These are phyloP conservation scores for Hymenoscyphus albidus DNA, from an alignment of 2,329 filamentous ascomycete species.

Conservation along the genomic window DNA sequence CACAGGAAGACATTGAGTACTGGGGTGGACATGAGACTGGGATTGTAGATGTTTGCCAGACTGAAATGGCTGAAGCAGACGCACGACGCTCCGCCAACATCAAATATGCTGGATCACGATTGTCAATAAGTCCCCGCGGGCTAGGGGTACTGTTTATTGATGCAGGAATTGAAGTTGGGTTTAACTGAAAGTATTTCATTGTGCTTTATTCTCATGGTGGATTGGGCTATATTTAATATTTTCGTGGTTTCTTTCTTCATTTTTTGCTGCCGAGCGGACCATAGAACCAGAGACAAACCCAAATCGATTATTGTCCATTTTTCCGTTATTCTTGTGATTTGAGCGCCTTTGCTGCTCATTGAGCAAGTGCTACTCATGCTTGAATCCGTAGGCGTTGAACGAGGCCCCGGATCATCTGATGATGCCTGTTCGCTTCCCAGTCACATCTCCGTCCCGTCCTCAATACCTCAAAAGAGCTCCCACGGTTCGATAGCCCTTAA, in stretches of 20 bases:
- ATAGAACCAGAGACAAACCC: background rate
- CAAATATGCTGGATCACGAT: background rate
- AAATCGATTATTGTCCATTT: background rate
- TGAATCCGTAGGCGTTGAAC: background rate
- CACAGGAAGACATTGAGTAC: slow-evolving; percentile 14
- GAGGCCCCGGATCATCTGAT: background rate
- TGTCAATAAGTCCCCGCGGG: slow-evolving; percentile 1
- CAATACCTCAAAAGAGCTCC: background rate
- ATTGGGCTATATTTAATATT: background rate
- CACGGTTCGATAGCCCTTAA: background rate
- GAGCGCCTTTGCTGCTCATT: background rate
- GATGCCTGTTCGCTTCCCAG: background rate
- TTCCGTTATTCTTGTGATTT: background rate
- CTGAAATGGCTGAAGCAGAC: slow-evolving; percentile 5
- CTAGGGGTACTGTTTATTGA: background rate
- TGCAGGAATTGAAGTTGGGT: background rate
- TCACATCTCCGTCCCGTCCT: background rate
- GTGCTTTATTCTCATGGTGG: background rate
- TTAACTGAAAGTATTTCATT: background rate
- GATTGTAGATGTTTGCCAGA: slow-evolving; percentile 10
- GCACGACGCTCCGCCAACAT: background rate
- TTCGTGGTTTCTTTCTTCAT: background rate
- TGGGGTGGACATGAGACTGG: slow-evolving; percentile 13
- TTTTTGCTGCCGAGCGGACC: background rate
- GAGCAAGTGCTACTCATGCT: background rate